Conservation (phyloP, 2,329 filamentous ascomycete genomes). For the Pseudopyricularia cyperi region DNA sequence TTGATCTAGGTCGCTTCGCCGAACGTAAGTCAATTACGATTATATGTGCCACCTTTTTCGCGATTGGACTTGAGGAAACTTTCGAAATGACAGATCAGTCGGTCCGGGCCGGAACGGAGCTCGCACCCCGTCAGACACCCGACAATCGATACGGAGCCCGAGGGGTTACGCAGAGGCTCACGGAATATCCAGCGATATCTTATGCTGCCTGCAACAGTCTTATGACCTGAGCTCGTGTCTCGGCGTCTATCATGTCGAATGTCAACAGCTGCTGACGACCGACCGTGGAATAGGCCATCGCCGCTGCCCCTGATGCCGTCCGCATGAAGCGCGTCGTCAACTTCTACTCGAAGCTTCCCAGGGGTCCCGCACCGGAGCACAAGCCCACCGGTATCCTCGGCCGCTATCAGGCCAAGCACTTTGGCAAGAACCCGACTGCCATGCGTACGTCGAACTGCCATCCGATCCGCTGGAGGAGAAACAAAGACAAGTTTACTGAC, state of each 20-base stretch:
- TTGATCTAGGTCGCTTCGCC: slow-evolving; percentile 62
- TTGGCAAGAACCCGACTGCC: slow-evolving; percentile 82
- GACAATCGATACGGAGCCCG: too few species aligned
- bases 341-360: slow-evolving; percentile 98
- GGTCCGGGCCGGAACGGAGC: not conserved
- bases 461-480: too few species aligned
- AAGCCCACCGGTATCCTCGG: slow-evolving; percentile 73
- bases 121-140: too few species aligned
- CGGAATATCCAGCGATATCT: too few species aligned
- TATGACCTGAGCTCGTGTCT: not conserved
- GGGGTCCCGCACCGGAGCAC: slow-evolving; percentile 72
- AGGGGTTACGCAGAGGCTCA: too few species aligned
- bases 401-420: slow-evolving; percentile 79
- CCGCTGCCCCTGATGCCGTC: slow-evolving; percentile 85
- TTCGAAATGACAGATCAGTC: not conserved
- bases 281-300: slow-evolving; percentile 58
- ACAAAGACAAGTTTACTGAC: slow-evolving; percentile 10
- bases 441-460: slow-evolving; percentile 55
- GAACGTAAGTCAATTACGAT: slow-evolving; percentile 47
- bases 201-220: not conserved
- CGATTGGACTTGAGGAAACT: not conserved
- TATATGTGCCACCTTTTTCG: not conserved
- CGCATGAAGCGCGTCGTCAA: slow-evolving; percentile 96
- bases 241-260: not conserved
- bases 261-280: not conserved